Evolutionary conservation across 306 rosid species (phyloP).

Genomic region (Geum urbanum): DNA sequence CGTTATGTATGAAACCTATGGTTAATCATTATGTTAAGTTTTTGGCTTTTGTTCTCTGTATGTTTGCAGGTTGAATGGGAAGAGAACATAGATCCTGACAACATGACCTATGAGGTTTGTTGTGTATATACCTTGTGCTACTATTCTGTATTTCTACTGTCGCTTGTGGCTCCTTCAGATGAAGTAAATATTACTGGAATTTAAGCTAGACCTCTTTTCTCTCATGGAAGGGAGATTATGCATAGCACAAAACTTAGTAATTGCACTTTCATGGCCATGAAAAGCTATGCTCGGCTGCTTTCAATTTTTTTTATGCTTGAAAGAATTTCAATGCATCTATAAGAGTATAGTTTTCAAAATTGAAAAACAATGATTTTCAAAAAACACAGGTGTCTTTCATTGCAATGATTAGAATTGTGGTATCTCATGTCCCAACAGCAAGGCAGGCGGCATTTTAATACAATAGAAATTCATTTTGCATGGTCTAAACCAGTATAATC

Average conservation of each 20-base stretch:
- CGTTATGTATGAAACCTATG: background rate
- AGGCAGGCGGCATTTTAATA: slow-evolving; percentile 1
- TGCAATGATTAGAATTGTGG: background rate
- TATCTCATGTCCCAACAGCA: background rate
- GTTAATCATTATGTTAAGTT: background rate
- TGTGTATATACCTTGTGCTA: background rate
- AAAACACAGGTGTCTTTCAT: background rate
- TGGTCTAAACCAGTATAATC: background rate
- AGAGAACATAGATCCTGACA: slow-evolving; percentile 77
- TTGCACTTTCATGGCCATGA: slow-evolving; percentile 8
- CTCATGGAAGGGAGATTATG: background rate
- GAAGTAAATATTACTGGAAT: slow-evolving; percentile 5
- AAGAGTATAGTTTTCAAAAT: background rate
- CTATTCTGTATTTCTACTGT: background rate
- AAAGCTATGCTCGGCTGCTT: background rate
- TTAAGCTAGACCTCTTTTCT: background rate
- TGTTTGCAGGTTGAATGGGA: slow-evolving; percentile 68
- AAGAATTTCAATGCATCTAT: background rate
- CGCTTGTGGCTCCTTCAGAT: background rate
- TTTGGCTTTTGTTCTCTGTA: slow-evolving; percentile 19
- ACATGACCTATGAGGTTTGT: slow-evolving; percentile 86
- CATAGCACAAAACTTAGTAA: background rate
- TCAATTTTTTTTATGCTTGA: background rate
- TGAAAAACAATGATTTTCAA: background rate
- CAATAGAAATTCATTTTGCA: background rate